Evolutionary conservation across 495 filamentous ascomycete species (phyloP), one percentile per base, ranked within the genome.

Genomic region (Parathielavia hyrcaniae): DNA sequence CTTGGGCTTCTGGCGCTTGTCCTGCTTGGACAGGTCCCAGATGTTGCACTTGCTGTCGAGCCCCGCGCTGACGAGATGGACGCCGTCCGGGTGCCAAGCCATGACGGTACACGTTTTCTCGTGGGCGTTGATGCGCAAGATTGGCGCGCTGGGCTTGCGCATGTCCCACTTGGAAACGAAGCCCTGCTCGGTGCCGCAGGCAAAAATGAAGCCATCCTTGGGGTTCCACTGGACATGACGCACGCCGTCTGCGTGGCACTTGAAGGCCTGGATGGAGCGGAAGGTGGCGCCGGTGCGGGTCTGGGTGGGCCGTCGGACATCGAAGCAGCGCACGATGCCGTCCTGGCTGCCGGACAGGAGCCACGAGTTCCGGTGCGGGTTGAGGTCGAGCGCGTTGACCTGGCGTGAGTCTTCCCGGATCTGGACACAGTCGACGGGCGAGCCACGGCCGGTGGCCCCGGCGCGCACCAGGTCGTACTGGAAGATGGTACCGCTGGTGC

Each of bases 11-110:
- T 90, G 89, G 48, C 88, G 81, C 66, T 88, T 85, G 61, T 89
- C 85, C 30, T 81, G 83, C n/a, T 80, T 77, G 11, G 86, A 87
- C 65, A 97, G 80, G 69, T 97, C 90, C 95, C 95, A 98, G 35
- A 97, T 84, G 66, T 91, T 85, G 62, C 95, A 87, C 50, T 84
- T 86, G 59, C 83, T 83, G 68, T 98, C 93, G 23, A 81, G 77
- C 39, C 91, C 87, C 23, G 87, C 90, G 66, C 89, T 96, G 39
- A 87, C 84, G 16, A 96, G 76, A 69, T 97, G 88, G 58, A 88
- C 88, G 32, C 93, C 93, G 69, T 97, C 92, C 1, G 90, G 90
- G 67, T 98, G 93, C 93, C 95, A 98, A 62, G 95, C 89, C 48
- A 98, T 84, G 5, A 89, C 79, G 56, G 82, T 85, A 64, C 88